phyloP scores from a whole-genome alignment of 2,329 filamentous ascomycete species.

The Alternaria angustiovoidea region DNA sequence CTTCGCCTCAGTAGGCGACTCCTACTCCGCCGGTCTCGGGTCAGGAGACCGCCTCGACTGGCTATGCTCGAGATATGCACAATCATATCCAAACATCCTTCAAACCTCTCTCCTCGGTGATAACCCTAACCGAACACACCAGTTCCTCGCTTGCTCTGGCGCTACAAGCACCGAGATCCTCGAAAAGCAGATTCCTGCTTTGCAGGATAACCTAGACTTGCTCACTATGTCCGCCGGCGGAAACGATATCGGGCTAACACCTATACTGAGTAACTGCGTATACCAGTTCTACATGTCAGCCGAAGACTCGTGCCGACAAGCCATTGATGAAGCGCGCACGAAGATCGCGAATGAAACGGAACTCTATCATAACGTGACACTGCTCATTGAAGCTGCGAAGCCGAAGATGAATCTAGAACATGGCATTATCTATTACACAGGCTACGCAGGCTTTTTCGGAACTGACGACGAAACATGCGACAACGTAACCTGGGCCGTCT shows the following conservation, averaged over 20 bases:
- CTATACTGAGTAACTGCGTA: constrained; percentile 37
- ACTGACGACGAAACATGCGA: constrained; percentile 34
- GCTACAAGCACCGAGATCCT: constrained; percentile 36
- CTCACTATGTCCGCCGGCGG: constrained; percentile 42
- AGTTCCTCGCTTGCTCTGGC: constrained; percentile 44
- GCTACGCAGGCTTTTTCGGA: constrained; percentile 45
- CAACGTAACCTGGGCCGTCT: constrained; percentile 43
- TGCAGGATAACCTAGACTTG: constrained; percentile 32
- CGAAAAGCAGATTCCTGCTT: constrained; percentile 3
- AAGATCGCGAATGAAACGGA: constrained; percentile 27
- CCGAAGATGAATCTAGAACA: constrained; percentile 31
- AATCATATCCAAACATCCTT: constrained; percentile 39
- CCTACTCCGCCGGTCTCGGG: constrained; percentile 43
- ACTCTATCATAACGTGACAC: constrained; percentile 30
- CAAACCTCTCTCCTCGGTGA: constrained; percentile 24
- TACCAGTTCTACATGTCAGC: constrained; percentile 17
- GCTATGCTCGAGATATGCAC: constrained; percentile 38
- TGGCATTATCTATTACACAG: constrained; percentile 37
- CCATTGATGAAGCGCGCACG: constrained; percentile 28
- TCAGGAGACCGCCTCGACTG: constrained; percentile 37
- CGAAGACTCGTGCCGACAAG: constrained; percentile 32
- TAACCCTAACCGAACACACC: constrained; percentile 26
- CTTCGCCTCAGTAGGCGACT: constrained; percentile 44
- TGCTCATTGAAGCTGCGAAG: constrained; percentile 29
- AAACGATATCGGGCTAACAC: constrained; percentile 41